Evolutionary conservation across 139 green algal genomes (phyloP), one percentile per base, ranked within the genome.

Genomic region (Micractinium sp.): DNA sequence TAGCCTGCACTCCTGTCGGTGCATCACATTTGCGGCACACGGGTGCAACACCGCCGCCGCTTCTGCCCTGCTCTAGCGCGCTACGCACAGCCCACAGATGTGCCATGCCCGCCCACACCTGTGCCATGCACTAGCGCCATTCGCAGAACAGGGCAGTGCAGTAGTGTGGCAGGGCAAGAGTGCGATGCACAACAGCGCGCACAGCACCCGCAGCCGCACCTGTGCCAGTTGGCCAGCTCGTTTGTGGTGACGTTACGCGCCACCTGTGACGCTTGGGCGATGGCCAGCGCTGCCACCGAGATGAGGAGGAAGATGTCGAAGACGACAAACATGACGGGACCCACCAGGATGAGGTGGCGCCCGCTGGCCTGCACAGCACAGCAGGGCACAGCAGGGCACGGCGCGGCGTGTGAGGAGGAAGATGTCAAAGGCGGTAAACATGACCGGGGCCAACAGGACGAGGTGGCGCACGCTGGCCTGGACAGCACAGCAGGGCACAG

Each of bases 231-330:
- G 22, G 96, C 95, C 53, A 99, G 91, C 91, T 99, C 97, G 87
- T 99, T 99, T 53, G 97, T 99, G 13, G 98, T 99, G 29, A 99
- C 91, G 91, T 99, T 99, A 63, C 93, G 93, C 16, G 91, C 90
- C 16, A 99, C 94, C 85, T 96, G 94, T 36, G 39, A 86, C 12
- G 94, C 93, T 91, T 99, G 97, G 7, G 95, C 95, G 18, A 95
- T 83, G 4, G 95, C 91, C n/a, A 99, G 92, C 18, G 95, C 96
- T 14, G 91, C 92, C 41, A 99, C 96, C 27, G 92, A 95, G 76
- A 98, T 92, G 16, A 95, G 90, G 80, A 99, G 91, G 82, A 99
- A 96, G 38, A 91, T 87, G 87, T 98, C 95, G 3, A 94, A 35
- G 5, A 98, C 89, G 14, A 98, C 69, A 89, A 99, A 99, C n/a